Evolutionary conservation across 2,329 filamentous ascomycete genomes (phyloP).

Genomic region (Metarhizium album): DNA sequence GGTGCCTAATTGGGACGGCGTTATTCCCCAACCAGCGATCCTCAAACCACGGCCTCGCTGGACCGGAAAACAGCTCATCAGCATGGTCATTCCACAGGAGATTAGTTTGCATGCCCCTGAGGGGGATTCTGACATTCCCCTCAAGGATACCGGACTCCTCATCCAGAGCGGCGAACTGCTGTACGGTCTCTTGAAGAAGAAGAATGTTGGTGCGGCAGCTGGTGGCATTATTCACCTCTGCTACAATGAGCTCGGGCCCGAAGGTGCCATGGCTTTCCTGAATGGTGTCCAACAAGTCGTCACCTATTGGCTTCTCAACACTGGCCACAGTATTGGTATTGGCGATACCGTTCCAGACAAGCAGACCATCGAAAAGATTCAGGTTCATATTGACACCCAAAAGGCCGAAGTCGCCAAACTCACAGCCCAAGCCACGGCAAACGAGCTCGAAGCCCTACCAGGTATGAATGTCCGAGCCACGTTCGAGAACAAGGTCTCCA

Average conservation of each 20-base stretch:
- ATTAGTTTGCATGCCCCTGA: constrained; percentile 69
- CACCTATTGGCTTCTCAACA: constrained; percentile 93
- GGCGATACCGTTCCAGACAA: constrained; percentile 94
- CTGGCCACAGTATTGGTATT: constrained; percentile 96
- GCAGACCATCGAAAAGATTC: constrained; percentile 72
- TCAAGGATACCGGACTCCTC: constrained; percentile 67
- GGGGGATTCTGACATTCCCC: constrained; percentile 46
- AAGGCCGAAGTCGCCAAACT: constrained; percentile 72
- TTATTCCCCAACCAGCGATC: constrained; percentile 89
- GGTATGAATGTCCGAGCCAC: constrained; percentile 99
- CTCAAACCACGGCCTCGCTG: constrained; percentile 84
- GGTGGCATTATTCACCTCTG: constrained; percentile 92
- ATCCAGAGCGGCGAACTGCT: constrained; percentile 83
- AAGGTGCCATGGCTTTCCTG: constrained; percentile 86
- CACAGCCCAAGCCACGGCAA: constrained; percentile 69
- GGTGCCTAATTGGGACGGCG: constrained; percentile 95
- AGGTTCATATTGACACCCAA: constrained; percentile 67
- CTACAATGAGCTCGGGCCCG: constrained; percentile 85
- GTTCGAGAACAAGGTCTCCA: constrained; percentile 94
- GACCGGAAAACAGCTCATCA: constrained; percentile 97
- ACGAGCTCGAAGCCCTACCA: constrained; percentile 81
- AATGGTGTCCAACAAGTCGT: constrained; percentile 91
- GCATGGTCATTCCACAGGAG: constrained; percentile 78
- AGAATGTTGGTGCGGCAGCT: constrained; percentile 79
- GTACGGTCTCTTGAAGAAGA: constrained; percentile 87